phyloP scores from a whole-genome alignment of 495 filamentous ascomycete genomes.

The Aspergillus bertholletiae region DNA sequence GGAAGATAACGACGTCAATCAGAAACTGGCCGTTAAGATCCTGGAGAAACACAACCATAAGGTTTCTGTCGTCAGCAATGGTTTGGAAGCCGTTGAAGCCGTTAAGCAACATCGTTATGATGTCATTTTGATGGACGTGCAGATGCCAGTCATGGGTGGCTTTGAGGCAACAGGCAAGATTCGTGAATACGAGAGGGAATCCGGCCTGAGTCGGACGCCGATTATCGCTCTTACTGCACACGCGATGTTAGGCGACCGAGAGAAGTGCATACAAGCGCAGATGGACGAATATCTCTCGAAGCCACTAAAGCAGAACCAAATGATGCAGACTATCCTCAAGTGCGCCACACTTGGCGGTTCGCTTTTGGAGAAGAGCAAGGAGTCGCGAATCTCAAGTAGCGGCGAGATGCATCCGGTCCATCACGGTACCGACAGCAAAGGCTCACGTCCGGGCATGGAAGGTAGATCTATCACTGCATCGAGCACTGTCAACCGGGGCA shows the following conservation, averaged over 20 bases:
- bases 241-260: slow-evolving; percentile 97
- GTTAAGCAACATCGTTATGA: slow-evolving; percentile 90
- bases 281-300: slow-evolving; percentile 99
- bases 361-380: slow-evolving; percentile 70
- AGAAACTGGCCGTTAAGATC: slow-evolving; percentile 94
- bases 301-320: slow-evolving; percentile 93
- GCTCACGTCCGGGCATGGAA: slow-evolving; percentile 45
- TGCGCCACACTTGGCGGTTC: slow-evolving; percentile 89
- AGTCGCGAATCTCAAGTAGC: slow-evolving; percentile 52
- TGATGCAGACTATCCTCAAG: slow-evolving; percentile 98
- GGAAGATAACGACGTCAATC: slow-evolving; percentile 98
- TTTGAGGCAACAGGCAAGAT: slow-evolving; percentile 98
- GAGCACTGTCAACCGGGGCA: slow-evolving; percentile 49
- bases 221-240: slow-evolving; percentile 98
- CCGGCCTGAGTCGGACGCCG: slow-evolving; percentile 73
- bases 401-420: slow-evolving; percentile 47
- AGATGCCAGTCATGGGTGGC: slow-evolving; percentile 99
- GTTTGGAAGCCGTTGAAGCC: slow-evolving; percentile 84
- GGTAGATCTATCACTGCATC: slow-evolving; percentile 60
- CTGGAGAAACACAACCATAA: slow-evolving; percentile 97
- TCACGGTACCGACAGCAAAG: slow-evolving; percentile 27
- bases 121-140: slow-evolving; percentile 98
- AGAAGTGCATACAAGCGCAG: slow-evolving; percentile 96
- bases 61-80: slow-evolving; percentile 94
- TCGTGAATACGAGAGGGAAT: slow-evolving; percentile 83